Conservation (phyloP, 768 basidiomycete genomes). For the Psilocybe subaeruginosa region DNA sequence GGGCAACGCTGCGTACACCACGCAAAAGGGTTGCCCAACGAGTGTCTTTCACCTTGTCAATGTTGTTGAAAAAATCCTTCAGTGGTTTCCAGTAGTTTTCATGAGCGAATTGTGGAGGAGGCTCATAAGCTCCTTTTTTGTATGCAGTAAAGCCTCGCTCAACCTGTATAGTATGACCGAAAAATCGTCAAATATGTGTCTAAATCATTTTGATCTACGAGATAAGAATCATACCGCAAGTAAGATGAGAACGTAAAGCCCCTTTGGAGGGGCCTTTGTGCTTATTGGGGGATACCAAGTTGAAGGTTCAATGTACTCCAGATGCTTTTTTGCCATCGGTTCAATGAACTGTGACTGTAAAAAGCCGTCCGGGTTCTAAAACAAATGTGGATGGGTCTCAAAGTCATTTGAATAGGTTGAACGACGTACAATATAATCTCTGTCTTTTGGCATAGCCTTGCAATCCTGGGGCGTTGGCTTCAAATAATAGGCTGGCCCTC, state of each 20-base stretch:
- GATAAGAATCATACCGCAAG: slow-evolving; percentile 10
- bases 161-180: not conserved
- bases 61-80: not conserved
- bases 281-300: slow-evolving; percentile 6
- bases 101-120: not conserved
- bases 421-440: not conserved
- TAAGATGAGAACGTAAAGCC: slow-evolving; percentile 16
- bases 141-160: not conserved
- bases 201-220: not conserved
- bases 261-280: slow-evolving; percentile 19
- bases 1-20: not conserved
- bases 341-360: slow-evolving; percentile 15
- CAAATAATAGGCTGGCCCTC: slow-evolving; percentile 7
- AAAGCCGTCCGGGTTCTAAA: slow-evolving; percentile 16
- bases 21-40: not conserved
- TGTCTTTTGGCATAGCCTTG: not conserved
- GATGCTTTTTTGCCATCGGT: not conserved
- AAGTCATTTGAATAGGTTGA: no score
- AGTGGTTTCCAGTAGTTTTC: not conserved
- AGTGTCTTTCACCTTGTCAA: not conserved
- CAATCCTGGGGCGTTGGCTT: slow-evolving; percentile 8
- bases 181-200: no score
- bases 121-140: not conserved
- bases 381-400: not conserved
- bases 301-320: slow-evolving; percentile 10